These are phyloP conservation scores for Rhynchosporium graminicola DNA, from an alignment of 2,329 filamentous ascomycete species.

Conservation along the genomic window DNA sequence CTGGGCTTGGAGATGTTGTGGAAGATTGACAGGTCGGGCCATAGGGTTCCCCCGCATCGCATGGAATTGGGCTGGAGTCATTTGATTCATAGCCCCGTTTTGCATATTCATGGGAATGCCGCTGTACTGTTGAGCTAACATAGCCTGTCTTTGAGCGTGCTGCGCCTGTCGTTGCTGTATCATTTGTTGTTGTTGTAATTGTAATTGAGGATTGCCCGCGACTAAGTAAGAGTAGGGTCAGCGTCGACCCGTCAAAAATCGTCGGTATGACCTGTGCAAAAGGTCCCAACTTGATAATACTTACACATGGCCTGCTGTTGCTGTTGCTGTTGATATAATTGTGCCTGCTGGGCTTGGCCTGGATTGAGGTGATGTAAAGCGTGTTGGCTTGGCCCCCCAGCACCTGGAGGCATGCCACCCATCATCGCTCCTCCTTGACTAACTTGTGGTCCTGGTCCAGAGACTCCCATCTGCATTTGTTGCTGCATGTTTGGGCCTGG, in stretches of 20 bases:
- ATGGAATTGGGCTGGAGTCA: slow-evolving; percentile 54
- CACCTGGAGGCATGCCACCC: slow-evolving; percentile 72
- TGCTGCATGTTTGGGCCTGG: slow-evolving; percentile 59
- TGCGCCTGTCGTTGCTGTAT: slow-evolving; percentile 34
- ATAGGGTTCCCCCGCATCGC: slow-evolving; percentile 49
- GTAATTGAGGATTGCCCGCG: slow-evolving; percentile 15
- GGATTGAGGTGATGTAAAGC: slow-evolving; percentile 72
- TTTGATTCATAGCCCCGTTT: slow-evolving; percentile 52
- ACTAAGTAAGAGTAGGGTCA: slow-evolving; percentile 14
- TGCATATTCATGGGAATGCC: slow-evolving; percentile 56
- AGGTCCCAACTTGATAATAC: slow-evolving; percentile 28
- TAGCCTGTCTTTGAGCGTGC: slow-evolving; percentile 49
- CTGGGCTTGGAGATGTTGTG: slow-evolving; percentile 47
- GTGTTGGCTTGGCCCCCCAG: slow-evolving; percentile 59
- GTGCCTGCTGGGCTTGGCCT: slow-evolving; percentile 42
- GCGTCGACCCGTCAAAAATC: slow-evolving; percentile 12
- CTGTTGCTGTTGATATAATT: slow-evolving; percentile 32
- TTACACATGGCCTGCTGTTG: slow-evolving; percentile 31
- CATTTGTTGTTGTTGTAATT: slow-evolving; percentile 41
- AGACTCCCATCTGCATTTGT: slow-evolving; percentile 73
- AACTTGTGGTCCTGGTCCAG: slow-evolving; percentile 69
- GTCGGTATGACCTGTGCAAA: not conserved
- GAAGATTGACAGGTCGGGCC: slow-evolving; percentile 48
- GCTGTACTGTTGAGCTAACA: slow-evolving; percentile 56
- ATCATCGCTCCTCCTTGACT: slow-evolving; percentile 72